Conservation (phyloP, 805 yeast genomes). For the Suhomyces prunicola region DNA sequence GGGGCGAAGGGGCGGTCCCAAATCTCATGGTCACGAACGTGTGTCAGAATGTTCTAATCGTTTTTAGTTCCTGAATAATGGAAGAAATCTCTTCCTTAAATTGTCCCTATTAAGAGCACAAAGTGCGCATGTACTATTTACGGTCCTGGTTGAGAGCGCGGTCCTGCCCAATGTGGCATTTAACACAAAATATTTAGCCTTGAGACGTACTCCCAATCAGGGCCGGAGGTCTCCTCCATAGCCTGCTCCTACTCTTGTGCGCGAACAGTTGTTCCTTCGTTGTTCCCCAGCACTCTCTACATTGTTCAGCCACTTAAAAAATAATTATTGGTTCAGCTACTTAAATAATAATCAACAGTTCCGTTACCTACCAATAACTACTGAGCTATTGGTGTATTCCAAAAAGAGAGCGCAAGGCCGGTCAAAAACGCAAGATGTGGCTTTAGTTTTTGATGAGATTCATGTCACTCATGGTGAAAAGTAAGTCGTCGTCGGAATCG, state of each 20-base stretch:
- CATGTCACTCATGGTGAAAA: constrained; percentile 77
- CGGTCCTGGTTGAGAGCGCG: not conserved
- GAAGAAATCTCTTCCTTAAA: not conserved
- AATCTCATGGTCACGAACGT: not conserved
- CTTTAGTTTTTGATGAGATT: constrained; percentile 35
- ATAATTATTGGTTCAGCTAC: not conserved
- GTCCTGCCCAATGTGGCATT: not conserved
- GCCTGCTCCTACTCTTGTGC: not conserved
- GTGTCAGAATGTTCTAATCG: not conserved
- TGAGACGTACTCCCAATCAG: not conserved
- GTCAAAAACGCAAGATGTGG: not conserved
- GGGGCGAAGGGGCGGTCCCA: not conserved
- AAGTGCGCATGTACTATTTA: not conserved
- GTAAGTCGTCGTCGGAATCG: constrained; percentile 50
- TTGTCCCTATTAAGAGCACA: not conserved
- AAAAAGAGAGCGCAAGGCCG: not conserved
- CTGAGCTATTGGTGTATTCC: not conserved
- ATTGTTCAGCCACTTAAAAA: not conserved
- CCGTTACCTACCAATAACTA: no score
- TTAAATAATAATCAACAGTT: no score
- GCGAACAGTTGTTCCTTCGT: not conserved
- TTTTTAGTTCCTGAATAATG: not conserved
- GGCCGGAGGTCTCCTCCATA: not conserved
- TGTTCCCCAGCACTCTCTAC: not conserved
- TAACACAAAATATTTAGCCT: not conserved